Percentiles rank a stretch among this genome's conserved stretches.
Conservation (phyloP, 305 asterid genomes). For the Euphrasia arctica region DNA sequence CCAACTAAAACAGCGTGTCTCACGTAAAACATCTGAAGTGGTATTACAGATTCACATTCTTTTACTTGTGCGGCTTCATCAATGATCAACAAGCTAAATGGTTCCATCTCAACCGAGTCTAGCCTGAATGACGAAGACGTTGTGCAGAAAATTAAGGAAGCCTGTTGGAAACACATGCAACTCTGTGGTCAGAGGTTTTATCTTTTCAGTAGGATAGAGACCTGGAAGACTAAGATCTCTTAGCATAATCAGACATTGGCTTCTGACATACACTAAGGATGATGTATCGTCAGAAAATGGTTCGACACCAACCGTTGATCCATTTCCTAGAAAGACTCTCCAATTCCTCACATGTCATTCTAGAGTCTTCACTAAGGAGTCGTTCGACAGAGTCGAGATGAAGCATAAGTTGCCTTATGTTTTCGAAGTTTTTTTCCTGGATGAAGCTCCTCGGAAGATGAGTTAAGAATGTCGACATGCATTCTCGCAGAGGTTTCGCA, state of each 20-base stretch:
- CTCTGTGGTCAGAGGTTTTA: neutral
- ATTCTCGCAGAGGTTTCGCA: slow-evolving; percentile 33
- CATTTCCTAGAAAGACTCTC: slow-evolving; percentile 30
- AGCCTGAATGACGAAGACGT: slow-evolving; percentile 46
- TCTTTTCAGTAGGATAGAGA: slow-evolving; percentile 22
- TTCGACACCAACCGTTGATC: slow-evolving; percentile 12
- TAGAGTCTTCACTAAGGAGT: slow-evolving; percentile 35
- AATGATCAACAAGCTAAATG: slow-evolving; percentile 40
- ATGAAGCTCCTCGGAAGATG: slow-evolving; percentile 49
- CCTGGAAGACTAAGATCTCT: slow-evolving; percentile 34
- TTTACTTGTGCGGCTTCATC: slow-evolving; percentile 80
- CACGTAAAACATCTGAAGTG: slow-evolving; percentile 47
- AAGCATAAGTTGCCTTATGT: slow-evolving; percentile 31
- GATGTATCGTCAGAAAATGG: slow-evolving; percentile 12
- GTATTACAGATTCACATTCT: slow-evolving; percentile 67
- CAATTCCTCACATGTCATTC: slow-evolving; percentile 33
- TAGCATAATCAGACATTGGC: slow-evolving; percentile 33
- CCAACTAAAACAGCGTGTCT: slow-evolving; percentile 63
- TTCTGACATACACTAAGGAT: slow-evolving; percentile 34
- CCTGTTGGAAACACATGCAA: slow-evolving; percentile 36
- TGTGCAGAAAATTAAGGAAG: slow-evolving; percentile 50
- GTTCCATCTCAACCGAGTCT: slow-evolving; percentile 25
- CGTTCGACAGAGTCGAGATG: slow-evolving; percentile 37
- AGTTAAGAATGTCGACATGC: slow-evolving; percentile 37
- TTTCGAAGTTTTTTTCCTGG: slow-evolving; percentile 32